Conservation (phyloP, 305 asterid species). For the Withania somnifera region DNA sequence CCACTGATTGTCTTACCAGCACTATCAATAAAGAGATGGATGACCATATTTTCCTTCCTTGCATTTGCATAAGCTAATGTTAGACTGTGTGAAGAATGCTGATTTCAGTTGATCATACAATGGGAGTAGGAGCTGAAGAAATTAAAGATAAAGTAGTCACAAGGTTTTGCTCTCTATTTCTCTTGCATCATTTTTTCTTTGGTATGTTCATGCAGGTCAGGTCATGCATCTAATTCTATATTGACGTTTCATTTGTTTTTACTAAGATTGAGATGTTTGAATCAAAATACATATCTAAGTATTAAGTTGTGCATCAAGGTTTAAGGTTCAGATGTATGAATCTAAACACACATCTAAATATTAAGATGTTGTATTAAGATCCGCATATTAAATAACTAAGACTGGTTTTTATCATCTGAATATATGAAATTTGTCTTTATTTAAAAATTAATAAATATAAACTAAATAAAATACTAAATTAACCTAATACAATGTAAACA, state of each 20-base stretch:
- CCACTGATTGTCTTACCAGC: neutral
- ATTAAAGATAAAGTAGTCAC: neutral
- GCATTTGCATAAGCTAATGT: neutral
- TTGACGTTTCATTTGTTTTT: neutral
- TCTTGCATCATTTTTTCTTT: neutral
- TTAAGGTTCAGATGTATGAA: neutral
- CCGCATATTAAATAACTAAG: neutral
- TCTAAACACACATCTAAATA: neutral
- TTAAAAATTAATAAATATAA: neutral
- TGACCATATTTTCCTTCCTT: neutral
- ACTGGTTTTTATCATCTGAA: neutral
- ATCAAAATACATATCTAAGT: neutral
- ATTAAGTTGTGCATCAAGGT: neutral
- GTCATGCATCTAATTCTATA: neutral
- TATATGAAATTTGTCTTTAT: neutral
- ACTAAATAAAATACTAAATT: neutral
- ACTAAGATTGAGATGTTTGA: neutral
- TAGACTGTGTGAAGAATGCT: neutral
- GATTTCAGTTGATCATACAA: neutral
- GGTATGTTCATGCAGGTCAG: neutral
- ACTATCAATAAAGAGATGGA: neutral
- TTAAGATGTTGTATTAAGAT: neutral
- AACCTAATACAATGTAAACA: neutral
- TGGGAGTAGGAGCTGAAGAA: neutral
- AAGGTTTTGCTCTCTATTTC: neutral